Evolutionary conservation across 2,329 filamentous ascomycete species (phyloP).

Genomic region (Ophiostoma triangulosporum): DNA sequence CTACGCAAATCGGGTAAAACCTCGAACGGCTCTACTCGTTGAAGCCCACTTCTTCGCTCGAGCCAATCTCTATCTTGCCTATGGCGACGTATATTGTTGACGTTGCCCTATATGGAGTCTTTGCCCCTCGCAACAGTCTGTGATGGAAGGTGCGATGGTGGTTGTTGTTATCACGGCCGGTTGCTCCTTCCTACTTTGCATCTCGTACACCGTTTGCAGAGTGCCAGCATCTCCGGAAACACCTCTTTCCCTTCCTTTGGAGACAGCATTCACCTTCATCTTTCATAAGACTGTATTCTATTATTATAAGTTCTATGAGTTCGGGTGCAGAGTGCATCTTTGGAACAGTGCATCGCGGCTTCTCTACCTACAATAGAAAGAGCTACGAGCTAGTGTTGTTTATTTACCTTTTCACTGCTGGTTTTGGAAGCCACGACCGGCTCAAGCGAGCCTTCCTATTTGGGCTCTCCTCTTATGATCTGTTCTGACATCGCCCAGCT

Average conservation of each 20-base stretch:
- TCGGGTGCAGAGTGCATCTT: too few species aligned
- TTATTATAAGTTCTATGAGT: too few species aligned
- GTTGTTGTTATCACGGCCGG: neutral
- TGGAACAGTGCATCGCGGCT: neutral
- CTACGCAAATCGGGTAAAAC: too few species aligned
- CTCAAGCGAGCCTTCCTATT: neutral
- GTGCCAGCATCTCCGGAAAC: neutral
- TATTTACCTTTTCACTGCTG: neutral
- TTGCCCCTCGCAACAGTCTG: neutral
- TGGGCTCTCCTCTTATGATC: neutral
- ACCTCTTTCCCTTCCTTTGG: neutral
- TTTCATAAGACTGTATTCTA: neutral
- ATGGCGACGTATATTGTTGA: too few species aligned
- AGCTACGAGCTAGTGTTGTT: neutral
- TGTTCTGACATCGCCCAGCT: neutral
- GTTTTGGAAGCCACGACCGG: neutral
- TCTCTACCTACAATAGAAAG: neutral
- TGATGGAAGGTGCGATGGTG: neutral
- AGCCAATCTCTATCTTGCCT: too few species aligned
- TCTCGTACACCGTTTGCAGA: neutral
- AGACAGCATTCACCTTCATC: too few species aligned
- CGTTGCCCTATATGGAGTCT: neutral
- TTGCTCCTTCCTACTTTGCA: neutral
- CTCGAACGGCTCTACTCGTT: too few species aligned
- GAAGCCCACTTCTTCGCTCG: too few species aligned